phyloP scores from a whole-genome alignment of 345 rosid genomes.

The Eutrema japonicum region DNA sequence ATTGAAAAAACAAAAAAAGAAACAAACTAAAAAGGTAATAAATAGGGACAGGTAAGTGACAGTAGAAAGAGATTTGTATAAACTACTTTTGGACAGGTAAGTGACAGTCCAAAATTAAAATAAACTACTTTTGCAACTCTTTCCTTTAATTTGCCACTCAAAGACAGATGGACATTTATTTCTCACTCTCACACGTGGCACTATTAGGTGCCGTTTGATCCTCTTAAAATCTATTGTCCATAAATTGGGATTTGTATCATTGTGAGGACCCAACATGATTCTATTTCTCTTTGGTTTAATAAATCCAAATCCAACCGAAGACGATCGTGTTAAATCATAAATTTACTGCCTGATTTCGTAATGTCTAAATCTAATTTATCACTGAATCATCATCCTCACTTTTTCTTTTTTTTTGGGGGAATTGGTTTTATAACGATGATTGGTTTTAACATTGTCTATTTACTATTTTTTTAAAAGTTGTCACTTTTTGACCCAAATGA shows the following conservation, averaged over 20 bases:
- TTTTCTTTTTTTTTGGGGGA: too few species aligned
- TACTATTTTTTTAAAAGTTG: too few species aligned
- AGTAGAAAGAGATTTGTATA: too few species aligned
- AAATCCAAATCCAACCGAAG: slow-evolving; percentile 35
- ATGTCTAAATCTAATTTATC: slow-evolving; percentile 17
- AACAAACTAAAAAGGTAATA: slow-evolving; percentile 25
- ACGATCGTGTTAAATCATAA: background rate
- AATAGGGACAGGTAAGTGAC: slow-evolving; percentile 40
- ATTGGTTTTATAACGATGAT: too few species aligned
- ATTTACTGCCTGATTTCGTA: slow-evolving; percentile 32
- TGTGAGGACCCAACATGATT: slow-evolving; percentile 2
- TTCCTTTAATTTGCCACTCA: slow-evolving; percentile 33
- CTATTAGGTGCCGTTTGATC: background rate
- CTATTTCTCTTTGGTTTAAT: slow-evolving; percentile 22
- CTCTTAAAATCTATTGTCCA: slow-evolving; percentile 8
- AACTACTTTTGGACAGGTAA: slow-evolving; percentile 44
- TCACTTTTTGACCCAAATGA: too few species aligned
- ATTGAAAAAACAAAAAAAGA: background rate
- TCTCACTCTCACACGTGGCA: slow-evolving; percentile 3
- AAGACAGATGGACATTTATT: slow-evolving; percentile 40
- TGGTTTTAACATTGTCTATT: too few species aligned
- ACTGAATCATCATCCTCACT: background rate
- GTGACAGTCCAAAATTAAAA: slow-evolving; percentile 39
- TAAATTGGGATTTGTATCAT: slow-evolving; percentile 20
- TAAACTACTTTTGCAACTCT: slow-evolving; percentile 11